Percentiles rank a stretch among this genome's conserved stretches.
Evolutionary conservation across 768 basidiomycete species (phyloP).

Genomic region (Psilocybe cyanescens): DNA sequence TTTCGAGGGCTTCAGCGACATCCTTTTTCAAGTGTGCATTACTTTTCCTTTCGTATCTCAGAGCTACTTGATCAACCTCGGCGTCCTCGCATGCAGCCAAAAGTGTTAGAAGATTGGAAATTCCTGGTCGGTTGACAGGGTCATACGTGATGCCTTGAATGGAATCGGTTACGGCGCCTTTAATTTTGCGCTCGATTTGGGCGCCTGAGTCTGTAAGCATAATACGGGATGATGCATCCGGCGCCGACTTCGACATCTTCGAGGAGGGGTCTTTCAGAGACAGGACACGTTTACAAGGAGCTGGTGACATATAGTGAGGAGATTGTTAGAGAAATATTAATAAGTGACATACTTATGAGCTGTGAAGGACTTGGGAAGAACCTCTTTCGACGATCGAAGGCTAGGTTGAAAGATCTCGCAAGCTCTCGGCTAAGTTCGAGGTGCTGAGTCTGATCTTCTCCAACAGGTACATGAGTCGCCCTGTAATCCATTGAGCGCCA

Average conservation of each 20-base stretch:
- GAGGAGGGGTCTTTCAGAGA: constrained; percentile 83
- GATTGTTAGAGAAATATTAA: neutral
- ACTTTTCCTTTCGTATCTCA: constrained; percentile 54
- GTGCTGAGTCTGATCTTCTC: constrained; percentile 96
- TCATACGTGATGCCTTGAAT: constrained; percentile 77
- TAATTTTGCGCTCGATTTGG: constrained; percentile 72
- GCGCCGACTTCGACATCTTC: constrained; percentile 97
- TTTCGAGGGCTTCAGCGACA: constrained; percentile 75
- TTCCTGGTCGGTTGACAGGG: constrained; percentile 77
- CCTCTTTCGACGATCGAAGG: constrained; percentile 47
- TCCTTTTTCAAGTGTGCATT: constrained; percentile 76
- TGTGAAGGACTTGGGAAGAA: constrained; percentile 77
- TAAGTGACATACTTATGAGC: constrained; percentile 65
- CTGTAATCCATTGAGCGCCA: constrained; percentile 37
- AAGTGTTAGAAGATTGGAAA: constrained; percentile 81
- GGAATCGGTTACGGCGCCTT: constrained; percentile 86
- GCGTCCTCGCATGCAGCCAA: constrained; percentile 72
- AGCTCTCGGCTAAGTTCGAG: constrained; percentile 87
- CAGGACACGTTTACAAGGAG: constrained; percentile 79
- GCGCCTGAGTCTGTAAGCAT: constrained; percentile 75
- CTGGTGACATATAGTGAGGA: constrained; percentile 39
- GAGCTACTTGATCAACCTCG: constrained; percentile 47
- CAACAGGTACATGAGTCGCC: constrained; percentile 93
- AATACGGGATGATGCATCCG: constrained; percentile 79
- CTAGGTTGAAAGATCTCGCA: constrained; percentile 81